These are phyloP conservation scores for Pestalotiopsis sp. DNA, from an alignment of 2,329 filamentous ascomycete species.

Conservation along the genomic window DNA sequence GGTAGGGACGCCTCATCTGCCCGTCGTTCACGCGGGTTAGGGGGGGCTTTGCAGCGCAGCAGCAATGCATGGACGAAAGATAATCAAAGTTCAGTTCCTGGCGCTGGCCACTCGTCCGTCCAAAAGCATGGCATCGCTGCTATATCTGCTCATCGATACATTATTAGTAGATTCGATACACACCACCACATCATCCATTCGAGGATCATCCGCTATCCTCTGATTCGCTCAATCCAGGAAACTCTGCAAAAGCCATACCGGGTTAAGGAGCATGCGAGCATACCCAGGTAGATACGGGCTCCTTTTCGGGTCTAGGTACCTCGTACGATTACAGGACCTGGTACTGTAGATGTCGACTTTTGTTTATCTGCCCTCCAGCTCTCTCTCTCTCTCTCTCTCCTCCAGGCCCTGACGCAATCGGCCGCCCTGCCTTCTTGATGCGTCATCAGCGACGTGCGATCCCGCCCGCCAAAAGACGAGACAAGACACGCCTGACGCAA, in stretches of 20 bases:
- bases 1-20: background rate
- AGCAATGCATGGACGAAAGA: background rate
- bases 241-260: too few relatives aligned
- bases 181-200: too few relatives aligned
- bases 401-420: background rate
- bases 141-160: too few relatives aligned
- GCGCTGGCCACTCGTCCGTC: background rate
- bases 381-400: background rate
- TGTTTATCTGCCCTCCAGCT: background rate
- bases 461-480: background rate
- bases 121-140: background rate
- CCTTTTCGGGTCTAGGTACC: too few relatives aligned
- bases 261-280: too few relatives aligned
- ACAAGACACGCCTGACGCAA: background rate
- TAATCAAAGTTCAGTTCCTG: constrained; percentile 4
- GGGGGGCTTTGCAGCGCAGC: background rate
- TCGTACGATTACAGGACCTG: too few relatives aligned
- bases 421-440: background rate
- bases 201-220: too few relatives aligned
- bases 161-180: too few relatives aligned
- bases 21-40: background rate
- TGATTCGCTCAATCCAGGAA: too few relatives aligned
- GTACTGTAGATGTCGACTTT: background rate
- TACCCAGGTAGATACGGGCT: too few relatives aligned
- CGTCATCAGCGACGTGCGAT: constrained; percentile 3